Conservation (phyloP, 225 moss, liverwort and hornwort genomes). For the Antitrichia curtipendula region DNA sequence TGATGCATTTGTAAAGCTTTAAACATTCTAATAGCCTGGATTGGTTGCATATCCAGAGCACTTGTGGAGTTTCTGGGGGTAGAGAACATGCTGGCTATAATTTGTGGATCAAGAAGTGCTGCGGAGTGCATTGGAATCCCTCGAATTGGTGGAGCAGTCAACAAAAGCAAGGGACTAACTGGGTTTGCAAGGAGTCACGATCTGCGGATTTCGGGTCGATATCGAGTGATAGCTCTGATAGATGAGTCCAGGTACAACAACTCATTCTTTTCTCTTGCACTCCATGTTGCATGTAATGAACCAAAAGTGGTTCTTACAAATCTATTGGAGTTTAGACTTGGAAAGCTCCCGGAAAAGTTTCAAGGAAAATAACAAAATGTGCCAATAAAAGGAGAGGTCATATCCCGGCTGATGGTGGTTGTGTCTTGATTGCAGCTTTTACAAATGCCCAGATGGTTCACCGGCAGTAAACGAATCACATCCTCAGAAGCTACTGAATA, state of each 20-base stretch:
- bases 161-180: background rate
- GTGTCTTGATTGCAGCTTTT: slow-evolving; percentile 20
- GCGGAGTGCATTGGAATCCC: slow-evolving; percentile 6
- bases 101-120: slow-evolving; percentile 11
- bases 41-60: slow-evolving; percentile 1
- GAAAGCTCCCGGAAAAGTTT: background rate
- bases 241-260: slow-evolving; percentile 3
- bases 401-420: background rate
- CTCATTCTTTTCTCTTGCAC: background rate
- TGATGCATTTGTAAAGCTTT: background rate
- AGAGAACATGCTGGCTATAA: slow-evolving; percentile 21
- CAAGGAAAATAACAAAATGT: background rate
- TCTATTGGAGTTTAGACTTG: background rate
- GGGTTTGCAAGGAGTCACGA: slow-evolving; percentile 6
- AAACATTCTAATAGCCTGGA: background rate
- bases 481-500: slow-evolving; percentile 24
- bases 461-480: background rate
- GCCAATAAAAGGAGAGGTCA: background rate
- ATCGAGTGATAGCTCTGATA: slow-evolving; percentile 1
- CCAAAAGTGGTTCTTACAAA: background rate
- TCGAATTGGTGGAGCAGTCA: background rate
- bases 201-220: slow-evolving; percentile 5
- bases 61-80: slow-evolving; percentile 21
- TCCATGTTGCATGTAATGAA: background rate
- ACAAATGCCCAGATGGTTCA: background rate